Evolutionary conservation across 129 eudicot genomes (phyloP), one percentile per base, ranked within the genome.

Genomic region (Sambucus nigra): DNA sequence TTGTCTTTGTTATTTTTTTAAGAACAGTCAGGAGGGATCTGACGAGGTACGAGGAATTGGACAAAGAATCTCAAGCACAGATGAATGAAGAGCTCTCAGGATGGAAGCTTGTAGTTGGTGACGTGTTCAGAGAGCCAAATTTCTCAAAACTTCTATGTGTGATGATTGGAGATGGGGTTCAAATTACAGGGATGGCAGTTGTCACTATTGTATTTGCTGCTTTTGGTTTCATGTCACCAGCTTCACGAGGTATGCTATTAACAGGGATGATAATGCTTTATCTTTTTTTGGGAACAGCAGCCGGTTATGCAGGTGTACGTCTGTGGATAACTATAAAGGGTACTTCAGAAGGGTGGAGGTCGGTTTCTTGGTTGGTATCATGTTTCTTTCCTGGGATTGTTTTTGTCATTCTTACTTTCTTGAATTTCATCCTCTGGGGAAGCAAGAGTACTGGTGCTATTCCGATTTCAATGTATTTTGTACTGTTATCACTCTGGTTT

Each of bases 101-200:
- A 17, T 80, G 88, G 88, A 80, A 80, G 71, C 88, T 80, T 63
- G 88, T 80, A 11, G 88, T 80, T 10, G 88, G 83, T 58, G 88
- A 80, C 41, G 88, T 80, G 23, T 80, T 80, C 12, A 75, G 88
- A 24, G 88, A 80, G 42, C 88, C 88, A 38, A 80, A 64, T 23
- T 59, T 64, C 45, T 58, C 83, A 11, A 80, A 80, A 69, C 72
- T 80, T 8, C 45, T 80, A n/a, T 80, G 74, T 31, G 83, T 80
- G 23, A 80, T 80, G 80, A 50, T 80, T 21, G 88, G 88, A 19
- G 74, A 80, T 35, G 88, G 88, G 25, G 72, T 80, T 22, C 88
- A 80, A 50, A 80, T 80, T 46, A 69, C 76, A 4, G 88, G 88
- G 66, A 80, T 80, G 88, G 65, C 80, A 22, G 60, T 66, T 55